phyloP scores from a whole-genome alignment of 805 yeast species.

The Priceomyces fermenticarens region DNA sequence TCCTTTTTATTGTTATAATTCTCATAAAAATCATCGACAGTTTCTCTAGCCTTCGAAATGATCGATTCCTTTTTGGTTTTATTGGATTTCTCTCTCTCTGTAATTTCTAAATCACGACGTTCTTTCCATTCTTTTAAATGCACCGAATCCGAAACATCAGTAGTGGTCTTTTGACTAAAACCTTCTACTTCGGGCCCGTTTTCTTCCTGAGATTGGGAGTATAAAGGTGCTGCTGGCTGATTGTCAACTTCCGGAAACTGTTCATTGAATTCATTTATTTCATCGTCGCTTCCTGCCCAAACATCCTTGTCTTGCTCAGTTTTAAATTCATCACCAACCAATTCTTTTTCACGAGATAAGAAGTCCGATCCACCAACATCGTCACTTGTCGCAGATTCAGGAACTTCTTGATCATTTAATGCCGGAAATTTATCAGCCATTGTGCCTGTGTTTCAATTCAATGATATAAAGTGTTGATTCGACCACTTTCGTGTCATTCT shows the following conservation, averaged over 20 bases:
- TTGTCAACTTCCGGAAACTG: conserved; percentile 60
- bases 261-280: conserved; percentile 58
- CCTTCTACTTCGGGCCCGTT: conserved; percentile 33
- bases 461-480: too few species aligned
- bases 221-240: conserved; percentile 13
- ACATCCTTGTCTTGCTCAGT: conserved; percentile 58
- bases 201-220: conserved; percentile 13
- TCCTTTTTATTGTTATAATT: conserved; percentile 84
- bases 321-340: conserved; percentile 68
- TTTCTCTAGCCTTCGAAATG: conserved; percentile 71
- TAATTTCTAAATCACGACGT: conserved; percentile 74
- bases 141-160: conserved; percentile 47
- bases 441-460: not conserved
- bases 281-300: conserved; percentile 39
- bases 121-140: conserved; percentile 70
- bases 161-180: conserved; percentile 13
- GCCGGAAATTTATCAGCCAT: conserved; percentile 82
- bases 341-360: conserved; percentile 63
- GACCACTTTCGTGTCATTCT: too few species aligned
- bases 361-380: conserved; percentile 51
- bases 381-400: conserved; percentile 26
- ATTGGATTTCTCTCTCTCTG: conserved; percentile 73
- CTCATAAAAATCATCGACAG: conserved; percentile 89
- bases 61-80: conserved; percentile 61
- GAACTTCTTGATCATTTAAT: conserved; percentile 39